Conservation (phyloP, 805 yeast genomes). For the Candida nemodendra region DNA sequence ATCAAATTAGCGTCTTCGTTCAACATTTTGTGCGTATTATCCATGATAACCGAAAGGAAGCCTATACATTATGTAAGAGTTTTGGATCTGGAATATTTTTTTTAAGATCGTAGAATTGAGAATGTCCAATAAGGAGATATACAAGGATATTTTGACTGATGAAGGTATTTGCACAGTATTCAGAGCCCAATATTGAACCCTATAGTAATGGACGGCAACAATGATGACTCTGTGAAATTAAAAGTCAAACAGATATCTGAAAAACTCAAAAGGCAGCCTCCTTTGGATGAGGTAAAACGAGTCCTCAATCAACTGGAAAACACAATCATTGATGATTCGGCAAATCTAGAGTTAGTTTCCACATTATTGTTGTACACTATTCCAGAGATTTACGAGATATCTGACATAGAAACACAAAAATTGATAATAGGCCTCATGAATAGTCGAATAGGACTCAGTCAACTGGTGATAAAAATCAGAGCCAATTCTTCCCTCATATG, state of each 20-base stretch:
- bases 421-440: slow-evolving; percentile 10
- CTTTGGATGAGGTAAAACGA: neutral
- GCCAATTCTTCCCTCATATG: neutral
- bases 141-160: too few relatives aligned
- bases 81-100: too few relatives aligned
- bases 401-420: slow-evolving; percentile 6
- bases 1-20: slow-evolving; percentile 22
- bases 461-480: slow-evolving; percentile 14
- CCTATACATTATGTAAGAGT: too few relatives aligned
- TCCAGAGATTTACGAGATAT: slow-evolving; percentile 21
- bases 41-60: too few relatives aligned
- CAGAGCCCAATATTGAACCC: too few relatives aligned
- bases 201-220: too few relatives aligned
- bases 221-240: too few relatives aligned
- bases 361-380: slow-evolving; percentile 15
- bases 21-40: too few relatives aligned
- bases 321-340: slow-evolving; percentile 5
- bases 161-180: too few relatives aligned
- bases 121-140: too few relatives aligned
- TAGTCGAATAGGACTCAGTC: slow-evolving; percentile 26
- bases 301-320: neutral
- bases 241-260: neutral
- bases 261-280: slow-evolving; percentile 4
- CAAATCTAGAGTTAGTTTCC: slow-evolving; percentile 13
- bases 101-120: too few relatives aligned